Base-by-base conservation (phyloP, 2,329 filamentous ascomycete species). In the Exophiala calicioides region DNA sequence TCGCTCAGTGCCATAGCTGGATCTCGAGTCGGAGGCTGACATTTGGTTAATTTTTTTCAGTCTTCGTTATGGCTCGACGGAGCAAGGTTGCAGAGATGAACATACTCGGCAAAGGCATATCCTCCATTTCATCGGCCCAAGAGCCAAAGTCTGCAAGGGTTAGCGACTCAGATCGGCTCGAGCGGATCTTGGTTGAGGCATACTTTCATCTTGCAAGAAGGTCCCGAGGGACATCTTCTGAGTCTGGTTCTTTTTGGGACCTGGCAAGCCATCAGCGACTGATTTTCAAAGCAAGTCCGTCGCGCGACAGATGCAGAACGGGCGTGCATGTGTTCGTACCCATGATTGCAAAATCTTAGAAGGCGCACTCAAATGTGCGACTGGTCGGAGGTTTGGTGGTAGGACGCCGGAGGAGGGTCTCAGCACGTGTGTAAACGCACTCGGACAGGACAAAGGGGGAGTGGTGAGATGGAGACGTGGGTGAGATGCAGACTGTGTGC, bases 91-190 rank as follows among this genome's bases (percentile, higher is more conserved):
- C 23, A 29, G 30, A 13, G 24, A 5, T 47, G 75, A 84, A 18
- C 56, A 76, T 79, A 91, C 87, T 76, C 69, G 83, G 81, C 58
- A 87, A 80, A 55, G 80, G 79, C 71, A 78, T 76, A 65, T 95
- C 90, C 72, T 98, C 93, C 75, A 98, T 95, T 69, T 98, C 93
- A 74, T 98, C 94, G 63, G 93, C 93, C 93, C 93, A 98, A 61
- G 93, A 97, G 66, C 91, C 90, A 66, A 85, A 78, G 63, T 80
- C 83, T 86, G 64, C 54, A 44, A 56, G 55, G 15, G 53, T 65
- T 52, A 67, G 67, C 56, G 10, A 37, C 32, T 8, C 10, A 21
- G 32, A 34, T 45, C 27, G 31, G 13, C 27, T 34, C 27, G 21
- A 61, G 53, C 56, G 30, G 18, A 19, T 18, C 23, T 12, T 7